Evolutionary conservation across 305 asterid genomes (phyloP), one percentile per base, ranked within the genome.

Genomic region (Salvia sclarea): DNA sequence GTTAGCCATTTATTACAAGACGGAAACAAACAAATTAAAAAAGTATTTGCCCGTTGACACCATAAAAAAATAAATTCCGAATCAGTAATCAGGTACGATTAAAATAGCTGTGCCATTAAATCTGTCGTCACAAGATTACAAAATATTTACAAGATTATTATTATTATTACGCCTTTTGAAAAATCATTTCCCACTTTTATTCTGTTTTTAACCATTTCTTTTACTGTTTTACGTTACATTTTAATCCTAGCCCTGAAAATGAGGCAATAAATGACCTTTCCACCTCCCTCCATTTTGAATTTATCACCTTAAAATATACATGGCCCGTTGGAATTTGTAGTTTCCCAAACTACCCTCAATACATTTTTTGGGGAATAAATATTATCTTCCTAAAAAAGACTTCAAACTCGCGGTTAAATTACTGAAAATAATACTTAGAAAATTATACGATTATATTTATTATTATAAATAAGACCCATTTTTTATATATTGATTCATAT

Each of bases 291-390:
- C 25, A 22, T 76, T 76, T 76, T 76, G 76, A 70, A 77, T 62
- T 59, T 62, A 31, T 61, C 63, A 33, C 45, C 75, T 25, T 21
- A 11, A 68, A 33, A 71, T 50, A 43, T 45, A 74, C 77, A 70
- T 30, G 61, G 76, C 61, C 88, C 85, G 88, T 84, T 84, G 86
- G 61, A 66, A 35, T 59, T 38, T 52, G 4, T 2, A 8, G 28
- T 50, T 77, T 81, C 79, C 88, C 21, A 75, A 70, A 74, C 1
- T 70, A 64, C 87, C 87, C 88, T 35, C 58, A 3, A 3, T n/a
- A 8, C 45, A 21, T 11, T 11, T 52, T 21, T 41, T 28, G 6
- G 5, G n/a, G n/a, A n/a, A n/a, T n/a, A 16, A 16, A 8, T 43
- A 16, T 16, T 28, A 28, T 28, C 5, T 3, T 28, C 33, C 5